Evolutionary conservation across 495 filamentous ascomycete species (phyloP).

Genomic region (Pseudotulostoma volvatum): DNA sequence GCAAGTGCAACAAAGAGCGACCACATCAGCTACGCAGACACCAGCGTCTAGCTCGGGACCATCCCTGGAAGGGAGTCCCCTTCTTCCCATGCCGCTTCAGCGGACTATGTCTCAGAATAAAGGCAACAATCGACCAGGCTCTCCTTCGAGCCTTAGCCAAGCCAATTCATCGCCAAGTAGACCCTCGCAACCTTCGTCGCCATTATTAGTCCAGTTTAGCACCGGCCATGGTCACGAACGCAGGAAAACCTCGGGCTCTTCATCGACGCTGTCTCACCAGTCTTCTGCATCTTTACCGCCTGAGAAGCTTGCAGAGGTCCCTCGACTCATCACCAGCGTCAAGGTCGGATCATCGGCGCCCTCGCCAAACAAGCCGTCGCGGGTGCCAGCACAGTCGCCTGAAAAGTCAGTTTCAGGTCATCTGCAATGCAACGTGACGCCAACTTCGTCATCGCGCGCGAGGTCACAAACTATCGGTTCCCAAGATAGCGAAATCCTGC

Average conservation of each 20-base stretch:
- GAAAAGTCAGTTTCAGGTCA: slow-evolving; percentile 30
- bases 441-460: slow-evolving; percentile 42
- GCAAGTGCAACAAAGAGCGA: slow-evolving; percentile 38
- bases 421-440: slow-evolving; percentile 29
- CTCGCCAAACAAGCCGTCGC: slow-evolving; percentile 61
- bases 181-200: slow-evolving; percentile 84
- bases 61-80: slow-evolving; percentile 69
- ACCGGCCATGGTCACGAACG: slow-evolving; percentile 59
- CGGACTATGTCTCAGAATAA: slow-evolving; percentile 64
- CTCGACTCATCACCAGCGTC: slow-evolving; percentile 37
- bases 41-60: slow-evolving; percentile 35
- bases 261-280: slow-evolving; percentile 67
- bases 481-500: slow-evolving; percentile 58
- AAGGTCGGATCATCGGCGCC: slow-evolving; percentile 53
- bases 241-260: slow-evolving; percentile 71
- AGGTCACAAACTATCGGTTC: slow-evolving; percentile 90
- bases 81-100: slow-evolving; percentile 65
- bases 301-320: slow-evolving; percentile 55
- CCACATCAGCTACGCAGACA: slow-evolving; percentile 17
- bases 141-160: slow-evolving; percentile 64
- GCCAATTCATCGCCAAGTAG: slow-evolving; percentile 75
- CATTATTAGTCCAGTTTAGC: slow-evolving; percentile 80
- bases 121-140: slow-evolving; percentile 62
- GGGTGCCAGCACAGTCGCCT: slow-evolving; percentile 37
- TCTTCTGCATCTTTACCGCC: slow-evolving; percentile 57